Conservation (phyloP, 176 grass and related monocot genomes). For the Cenchrus americanus region DNA sequence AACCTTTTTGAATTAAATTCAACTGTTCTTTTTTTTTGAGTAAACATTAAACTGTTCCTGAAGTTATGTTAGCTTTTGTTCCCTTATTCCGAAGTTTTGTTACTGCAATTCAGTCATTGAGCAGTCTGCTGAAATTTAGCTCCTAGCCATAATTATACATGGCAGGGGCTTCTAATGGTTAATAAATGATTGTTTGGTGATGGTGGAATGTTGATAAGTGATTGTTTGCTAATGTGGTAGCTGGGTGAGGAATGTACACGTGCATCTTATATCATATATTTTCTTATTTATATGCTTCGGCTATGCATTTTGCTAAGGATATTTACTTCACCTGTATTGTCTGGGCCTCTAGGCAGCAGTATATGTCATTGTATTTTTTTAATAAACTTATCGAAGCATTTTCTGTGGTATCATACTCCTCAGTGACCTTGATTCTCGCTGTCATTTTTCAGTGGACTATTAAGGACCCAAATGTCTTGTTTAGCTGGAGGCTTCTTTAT, state of each 20-base stretch:
- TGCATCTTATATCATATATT: neutral
- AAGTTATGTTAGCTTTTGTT: slow-evolving; percentile 1
- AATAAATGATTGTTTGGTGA: too few relatives aligned
- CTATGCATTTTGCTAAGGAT: slow-evolving; percentile 10
- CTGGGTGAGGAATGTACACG: neutral
- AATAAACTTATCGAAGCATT: slow-evolving; percentile 7
- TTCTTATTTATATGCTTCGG: neutral
- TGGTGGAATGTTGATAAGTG: too few relatives aligned
- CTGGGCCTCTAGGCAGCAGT: neutral
- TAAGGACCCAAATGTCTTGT: neutral
- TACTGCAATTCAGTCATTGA: neutral
- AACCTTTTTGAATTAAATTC: neutral
- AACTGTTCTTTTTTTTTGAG: neutral
- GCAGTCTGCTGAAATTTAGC: neutral
- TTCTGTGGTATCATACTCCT: neutral
- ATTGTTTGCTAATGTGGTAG: neutral
- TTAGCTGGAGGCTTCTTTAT: neutral
- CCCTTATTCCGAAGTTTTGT: neutral
- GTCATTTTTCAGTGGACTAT: neutral
- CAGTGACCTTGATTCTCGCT: neutral
- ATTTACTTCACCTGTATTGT: neutral
- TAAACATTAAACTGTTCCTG: neutral
- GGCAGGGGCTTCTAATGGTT: too few relatives aligned
- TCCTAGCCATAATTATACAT: neutral
- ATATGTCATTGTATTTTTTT: neutral